These are phyloP conservation scores for Curvularia sp. DNA, from an alignment of 2,329 filamentous ascomycete species.

Conservation along the genomic window DNA sequence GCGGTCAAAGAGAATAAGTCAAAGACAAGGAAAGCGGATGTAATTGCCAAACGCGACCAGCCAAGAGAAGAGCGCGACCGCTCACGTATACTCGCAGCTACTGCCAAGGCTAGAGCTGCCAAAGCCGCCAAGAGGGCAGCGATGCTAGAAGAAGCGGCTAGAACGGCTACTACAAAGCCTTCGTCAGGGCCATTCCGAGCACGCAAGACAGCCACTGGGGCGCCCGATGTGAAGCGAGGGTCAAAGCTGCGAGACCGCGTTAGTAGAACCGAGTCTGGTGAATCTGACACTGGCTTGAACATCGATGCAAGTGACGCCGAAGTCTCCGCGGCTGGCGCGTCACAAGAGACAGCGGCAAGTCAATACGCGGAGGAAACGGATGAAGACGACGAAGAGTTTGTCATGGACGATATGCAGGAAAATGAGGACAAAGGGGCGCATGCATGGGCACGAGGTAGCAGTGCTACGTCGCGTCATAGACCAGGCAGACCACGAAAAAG, in stretches of 20 bases:
- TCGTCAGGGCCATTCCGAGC: conserved; percentile 11
- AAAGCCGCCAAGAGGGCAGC: conserved; percentile 22
- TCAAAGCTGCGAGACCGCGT: background rate
- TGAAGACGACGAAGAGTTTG: conserved; percentile 18
- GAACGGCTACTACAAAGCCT: background rate
- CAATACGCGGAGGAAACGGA: conserved; percentile 23
- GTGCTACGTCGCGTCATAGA: background rate
- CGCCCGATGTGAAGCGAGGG: background rate
- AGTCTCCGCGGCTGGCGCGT: background rate
- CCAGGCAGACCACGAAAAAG: conserved; percentile 2
- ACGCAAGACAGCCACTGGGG: conserved; percentile 16
- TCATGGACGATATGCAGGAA: conserved; percentile 1
- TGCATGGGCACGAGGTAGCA: conserved; percentile 1
- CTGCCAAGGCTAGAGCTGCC: conserved; percentile 25
- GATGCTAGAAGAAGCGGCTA: conserved; percentile 10
- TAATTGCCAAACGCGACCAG: conserved; percentile 4
- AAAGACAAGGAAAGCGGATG: conserved; percentile 13
- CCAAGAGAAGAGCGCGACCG: conserved; percentile 7
- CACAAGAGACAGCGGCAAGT: conserved; percentile 6
- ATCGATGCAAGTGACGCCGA: conserved; percentile 3
- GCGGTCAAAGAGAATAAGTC: conserved; percentile 20
- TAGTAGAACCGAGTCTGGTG: conserved; percentile 4
- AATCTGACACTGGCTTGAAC: conserved; percentile 8
- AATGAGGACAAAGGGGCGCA: background rate
- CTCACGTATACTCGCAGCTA: conserved; percentile 5